A percentile compares a stretch with the other conserved stretches of the same genome.
Evolutionary conservation across 2,329 filamentous ascomycete species (phyloP).

Genomic region (Sporothrix phasma): DNA sequence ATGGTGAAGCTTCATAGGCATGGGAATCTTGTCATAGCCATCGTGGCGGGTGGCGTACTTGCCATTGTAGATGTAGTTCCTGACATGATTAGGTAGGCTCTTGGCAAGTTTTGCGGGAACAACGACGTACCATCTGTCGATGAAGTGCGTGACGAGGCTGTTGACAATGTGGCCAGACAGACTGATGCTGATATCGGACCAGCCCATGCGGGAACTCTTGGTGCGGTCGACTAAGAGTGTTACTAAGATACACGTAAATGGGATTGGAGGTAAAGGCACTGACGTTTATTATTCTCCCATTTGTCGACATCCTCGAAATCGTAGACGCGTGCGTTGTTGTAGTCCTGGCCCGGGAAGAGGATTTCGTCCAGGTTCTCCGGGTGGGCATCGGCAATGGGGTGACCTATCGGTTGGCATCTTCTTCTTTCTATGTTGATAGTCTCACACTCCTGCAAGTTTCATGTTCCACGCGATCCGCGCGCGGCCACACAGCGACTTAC

Average conservation of each 20-base stretch:
- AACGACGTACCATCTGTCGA: constrained; percentile 58
- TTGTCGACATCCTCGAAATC: constrained; percentile 70
- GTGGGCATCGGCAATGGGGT: constrained; percentile 76
- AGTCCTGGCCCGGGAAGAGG: constrained; percentile 83
- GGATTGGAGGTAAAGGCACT: constrained; percentile 18
- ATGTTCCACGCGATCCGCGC: neutral
- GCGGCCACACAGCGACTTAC: constrained; percentile 27
- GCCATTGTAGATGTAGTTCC: constrained; percentile 75
- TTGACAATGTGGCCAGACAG: constrained; percentile 64
- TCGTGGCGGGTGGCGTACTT: constrained; percentile 57
- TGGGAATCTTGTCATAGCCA: constrained; percentile 35
- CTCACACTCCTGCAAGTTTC: neutral
- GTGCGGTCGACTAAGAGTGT: constrained; percentile 54
- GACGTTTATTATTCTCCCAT: constrained; percentile 73
- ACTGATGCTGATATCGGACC: constrained; percentile 77
- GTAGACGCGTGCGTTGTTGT: constrained; percentile 78
- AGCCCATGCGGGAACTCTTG: constrained; percentile 77
- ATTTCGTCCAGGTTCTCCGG: constrained; percentile 65
- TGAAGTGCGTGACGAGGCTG: constrained; percentile 68
- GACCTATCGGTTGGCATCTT: constrained; percentile 31
- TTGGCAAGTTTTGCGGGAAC: neutral
- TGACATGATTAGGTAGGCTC: constrained; percentile 22
- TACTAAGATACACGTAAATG: neutral
- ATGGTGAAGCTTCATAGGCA: constrained; percentile 22
- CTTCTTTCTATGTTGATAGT: neutral